Conservation (phyloP, 208 protist genomes). For the Trypanosoma rangeli region DNA sequence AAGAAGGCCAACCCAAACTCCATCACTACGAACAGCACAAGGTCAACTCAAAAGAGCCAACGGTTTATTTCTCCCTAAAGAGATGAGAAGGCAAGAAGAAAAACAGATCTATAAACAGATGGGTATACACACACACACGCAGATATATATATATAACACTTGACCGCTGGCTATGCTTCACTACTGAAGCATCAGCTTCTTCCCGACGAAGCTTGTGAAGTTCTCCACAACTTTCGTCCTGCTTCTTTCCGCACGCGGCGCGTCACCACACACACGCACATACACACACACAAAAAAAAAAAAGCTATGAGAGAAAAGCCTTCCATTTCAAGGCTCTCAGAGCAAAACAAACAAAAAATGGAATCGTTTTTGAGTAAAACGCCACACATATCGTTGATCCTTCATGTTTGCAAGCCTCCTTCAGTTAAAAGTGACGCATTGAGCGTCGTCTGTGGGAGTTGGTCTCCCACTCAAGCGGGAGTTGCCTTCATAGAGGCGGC, state of each 20-base stretch:
- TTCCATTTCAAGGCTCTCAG: too few relatives aligned
- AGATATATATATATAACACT: background rate
- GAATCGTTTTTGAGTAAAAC: too few relatives aligned
- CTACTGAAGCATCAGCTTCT: too few relatives aligned
- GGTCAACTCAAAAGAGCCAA: background rate
- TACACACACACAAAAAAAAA: too few relatives aligned
- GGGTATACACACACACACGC: background rate
- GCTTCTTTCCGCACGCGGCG: too few relatives aligned
- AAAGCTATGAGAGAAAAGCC: too few relatives aligned
- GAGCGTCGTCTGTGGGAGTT: background rate
- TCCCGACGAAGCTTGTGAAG: too few relatives aligned
- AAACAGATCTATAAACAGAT: background rate
- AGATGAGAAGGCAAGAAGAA: background rate
- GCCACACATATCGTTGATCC: too few relatives aligned
- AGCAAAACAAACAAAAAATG: too few relatives aligned
- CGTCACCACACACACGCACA: too few relatives aligned
- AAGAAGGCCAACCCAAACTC: constrained; percentile 25
- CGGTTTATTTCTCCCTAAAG: background rate
- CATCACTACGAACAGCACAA: constrained; percentile 1
- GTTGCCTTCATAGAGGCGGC: background rate
- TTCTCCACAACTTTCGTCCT: too few relatives aligned
- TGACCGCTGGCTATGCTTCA: background rate
- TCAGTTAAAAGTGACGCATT: background rate
- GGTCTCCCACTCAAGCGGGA: background rate
- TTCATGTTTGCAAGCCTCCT: too few relatives aligned